Conservation (phyloP, 345 rosid genomes). For the Salix caprea region DNA sequence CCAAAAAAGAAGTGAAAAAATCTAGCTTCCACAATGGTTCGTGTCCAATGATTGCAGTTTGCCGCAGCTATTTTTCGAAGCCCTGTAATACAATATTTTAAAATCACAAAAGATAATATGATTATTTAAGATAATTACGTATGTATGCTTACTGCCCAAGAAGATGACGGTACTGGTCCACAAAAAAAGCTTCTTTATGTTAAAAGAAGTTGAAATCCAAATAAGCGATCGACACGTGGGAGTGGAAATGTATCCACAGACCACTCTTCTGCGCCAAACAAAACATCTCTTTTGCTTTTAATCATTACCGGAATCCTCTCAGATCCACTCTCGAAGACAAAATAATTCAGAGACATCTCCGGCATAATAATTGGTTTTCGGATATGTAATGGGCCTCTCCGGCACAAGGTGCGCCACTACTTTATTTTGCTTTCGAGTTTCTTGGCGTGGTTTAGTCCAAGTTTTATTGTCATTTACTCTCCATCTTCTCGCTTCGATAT, state of each 20-base stretch:
- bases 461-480: too few relatives aligned
- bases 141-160: not conserved
- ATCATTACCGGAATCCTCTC: not conserved
- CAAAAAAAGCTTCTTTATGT: not conserved
- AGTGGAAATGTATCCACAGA: not conserved
- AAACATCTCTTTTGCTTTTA: not conserved
- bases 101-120: not conserved
- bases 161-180: not conserved
- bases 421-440: not conserved
- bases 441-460: too few relatives aligned
- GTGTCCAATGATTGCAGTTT: not conserved
- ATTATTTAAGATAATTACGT: not conserved
- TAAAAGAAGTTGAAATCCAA: not conserved
- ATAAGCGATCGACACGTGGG: not conserved
- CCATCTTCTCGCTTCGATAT: not conserved
- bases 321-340: not conserved
- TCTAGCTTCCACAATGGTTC: not conserved
- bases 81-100: not conserved
- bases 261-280: not conserved
- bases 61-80: not conserved
- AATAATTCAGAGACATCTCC: not conserved
- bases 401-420: not conserved
- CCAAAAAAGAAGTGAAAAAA: not conserved
- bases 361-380: not conserved
- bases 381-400: not conserved